Percentiles rank a stretch among this genome's conserved stretches.
Conservation (phyloP, 2,329 filamentous ascomycete species). For the Shiraia sp. region DNA sequence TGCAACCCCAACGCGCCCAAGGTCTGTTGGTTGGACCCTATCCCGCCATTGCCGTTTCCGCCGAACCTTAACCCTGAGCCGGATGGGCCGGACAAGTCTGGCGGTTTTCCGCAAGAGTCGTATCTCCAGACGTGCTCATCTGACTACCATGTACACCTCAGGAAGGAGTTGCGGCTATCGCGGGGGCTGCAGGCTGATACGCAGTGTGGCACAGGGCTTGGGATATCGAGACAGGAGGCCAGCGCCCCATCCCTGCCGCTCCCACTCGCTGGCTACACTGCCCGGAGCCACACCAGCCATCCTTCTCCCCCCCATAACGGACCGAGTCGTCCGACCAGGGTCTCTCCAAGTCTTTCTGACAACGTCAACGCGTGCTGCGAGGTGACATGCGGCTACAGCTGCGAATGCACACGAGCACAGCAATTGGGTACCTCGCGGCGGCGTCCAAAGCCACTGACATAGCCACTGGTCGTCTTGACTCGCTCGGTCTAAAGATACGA, state of each 20-base stretch:
- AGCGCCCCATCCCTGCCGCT: constrained; percentile 21
- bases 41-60: constrained; percentile 19
- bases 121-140: constrained; percentile 8
- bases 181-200: constrained; percentile 21
- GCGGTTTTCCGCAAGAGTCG: neutral
- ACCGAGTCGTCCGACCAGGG: constrained; percentile 15
- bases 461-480: constrained; percentile 5
- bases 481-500: no score
- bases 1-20: constrained; percentile 19
- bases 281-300: constrained; percentile 19
- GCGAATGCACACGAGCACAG: neutral
- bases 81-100: neutral
- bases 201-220: constrained; percentile 21
- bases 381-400: constrained; percentile 17
- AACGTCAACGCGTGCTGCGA: constrained; percentile 19
- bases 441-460: constrained; percentile 5
- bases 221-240: constrained; percentile 21
- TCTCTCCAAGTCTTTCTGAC: constrained; percentile 16
- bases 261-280: constrained; percentile 26
- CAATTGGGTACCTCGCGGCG: constrained; percentile 5
- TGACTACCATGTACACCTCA: constrained; percentile 12
- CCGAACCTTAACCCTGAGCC: constrained; percentile 9
- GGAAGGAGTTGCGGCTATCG: constrained; percentile 24
- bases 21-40: constrained; percentile 16
- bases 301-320: constrained; percentile 19